Conservation (phyloP, 257 asterid genomes). For the Craterostigma plantagineum region DNA sequence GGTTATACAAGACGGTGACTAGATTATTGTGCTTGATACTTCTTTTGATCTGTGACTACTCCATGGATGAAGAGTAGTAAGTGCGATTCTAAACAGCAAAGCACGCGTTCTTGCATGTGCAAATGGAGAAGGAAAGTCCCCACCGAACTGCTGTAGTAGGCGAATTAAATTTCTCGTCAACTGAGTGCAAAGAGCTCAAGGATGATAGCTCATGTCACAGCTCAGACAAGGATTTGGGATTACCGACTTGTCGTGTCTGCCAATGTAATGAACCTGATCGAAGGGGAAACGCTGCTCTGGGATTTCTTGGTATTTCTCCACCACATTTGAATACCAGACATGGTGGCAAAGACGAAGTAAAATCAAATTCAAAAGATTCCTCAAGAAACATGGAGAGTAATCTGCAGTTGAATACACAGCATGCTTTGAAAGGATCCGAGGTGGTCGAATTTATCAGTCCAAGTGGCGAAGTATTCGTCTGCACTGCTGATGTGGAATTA, state of each 20-base stretch:
- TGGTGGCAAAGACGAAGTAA: constrained; percentile 22
- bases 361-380: constrained; percentile 16
- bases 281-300: constrained; percentile 57
- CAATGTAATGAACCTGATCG: constrained; percentile 70
- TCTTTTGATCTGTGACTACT: too few relatives aligned
- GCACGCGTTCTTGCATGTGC: too few relatives aligned
- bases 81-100: too few relatives aligned
- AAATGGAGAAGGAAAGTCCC: too few relatives aligned
- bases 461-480: constrained; percentile 64
- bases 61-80: too few relatives aligned
- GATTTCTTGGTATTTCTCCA: constrained; percentile 50
- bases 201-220: constrained; percentile 22
- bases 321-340: constrained; percentile 18
- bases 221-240: constrained; percentile 35
- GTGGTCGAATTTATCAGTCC: constrained; percentile 72
- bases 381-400: constrained; percentile 20
- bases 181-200: constrained; percentile 20
- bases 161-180: constrained; percentile 10
- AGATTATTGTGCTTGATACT: too few relatives aligned
- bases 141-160: too few relatives aligned
- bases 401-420: constrained; percentile 6
- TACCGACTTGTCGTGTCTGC: constrained; percentile 69
- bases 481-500: constrained; percentile 52
- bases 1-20: too few relatives aligned
- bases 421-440: constrained; percentile 30